Percentiles rank a stretch among this genome's conserved stretches.
phyloP scores from a whole-genome alignment of 106 monocot genomes.

The Apostasia shenzhenica region DNA sequence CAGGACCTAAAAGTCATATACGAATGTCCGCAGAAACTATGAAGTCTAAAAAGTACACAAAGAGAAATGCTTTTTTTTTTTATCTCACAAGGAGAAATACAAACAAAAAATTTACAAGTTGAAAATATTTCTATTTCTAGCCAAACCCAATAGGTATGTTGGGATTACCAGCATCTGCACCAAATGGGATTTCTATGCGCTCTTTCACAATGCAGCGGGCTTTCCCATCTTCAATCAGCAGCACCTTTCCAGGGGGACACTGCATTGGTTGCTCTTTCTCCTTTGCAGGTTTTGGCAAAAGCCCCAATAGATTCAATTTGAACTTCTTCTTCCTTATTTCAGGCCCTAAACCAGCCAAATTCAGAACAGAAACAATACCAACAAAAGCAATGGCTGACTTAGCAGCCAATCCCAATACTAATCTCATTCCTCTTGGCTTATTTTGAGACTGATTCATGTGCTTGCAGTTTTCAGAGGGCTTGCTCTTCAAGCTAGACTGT shows the following conservation, averaged over 20 bases:
- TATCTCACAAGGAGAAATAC: no score
- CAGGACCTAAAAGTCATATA: no score
- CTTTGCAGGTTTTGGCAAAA: slow-evolving; percentile 16
- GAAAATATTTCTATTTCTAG: slow-evolving; percentile 14
- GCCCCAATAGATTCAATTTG: slow-evolving; percentile 17
- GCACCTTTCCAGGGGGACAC: slow-evolving; percentile 65
- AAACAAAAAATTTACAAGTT: no score
- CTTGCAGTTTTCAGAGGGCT: slow-evolving; percentile 4
- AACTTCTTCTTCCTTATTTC: slow-evolving; percentile 12
- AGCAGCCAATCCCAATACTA: slow-evolving; percentile 35
- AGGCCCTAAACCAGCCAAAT: slow-evolving; percentile 45
- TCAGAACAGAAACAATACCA: slow-evolving; percentile 35
- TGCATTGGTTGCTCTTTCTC: slow-evolving; percentile 3
- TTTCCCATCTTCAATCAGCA: slow-evolving; percentile 75
- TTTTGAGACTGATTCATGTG: not conserved
- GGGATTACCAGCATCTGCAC: slow-evolving; percentile 34
- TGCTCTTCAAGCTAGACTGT: slow-evolving; percentile 10
- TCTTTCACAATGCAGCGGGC: slow-evolving; percentile 64
- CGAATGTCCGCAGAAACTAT: not conserved
- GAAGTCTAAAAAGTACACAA: no score
- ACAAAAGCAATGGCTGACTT: slow-evolving; percentile 48
- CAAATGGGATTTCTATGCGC: slow-evolving; percentile 78
- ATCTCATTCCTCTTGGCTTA: slow-evolving; percentile 4
- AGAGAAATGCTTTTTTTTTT: no score
- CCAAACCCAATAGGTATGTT: slow-evolving; percentile 68